Evolutionary conservation across 768 basidiomycete species (phyloP), one percentile per base, ranked within the genome.

Genomic region (Naganishia randhawae): DNA sequence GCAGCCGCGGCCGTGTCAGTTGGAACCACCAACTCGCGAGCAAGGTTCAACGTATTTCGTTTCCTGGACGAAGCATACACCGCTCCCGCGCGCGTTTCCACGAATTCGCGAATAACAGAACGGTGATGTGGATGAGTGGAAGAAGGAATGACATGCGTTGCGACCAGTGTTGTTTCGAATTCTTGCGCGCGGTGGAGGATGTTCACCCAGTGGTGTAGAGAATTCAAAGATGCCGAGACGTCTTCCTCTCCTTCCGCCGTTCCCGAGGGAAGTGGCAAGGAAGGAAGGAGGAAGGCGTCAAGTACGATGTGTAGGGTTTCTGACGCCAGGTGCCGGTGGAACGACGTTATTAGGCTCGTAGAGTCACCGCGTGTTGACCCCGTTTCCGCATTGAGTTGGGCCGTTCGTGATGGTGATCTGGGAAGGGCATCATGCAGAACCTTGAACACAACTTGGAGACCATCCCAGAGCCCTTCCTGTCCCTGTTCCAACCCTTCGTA

Each of bases 51-150:
- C 10, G 63, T 51, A 45, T 10, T 25, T 17, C 29, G 29, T 48
- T 55, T 70, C 22, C 45, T 31, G 50, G 16, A 19, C 17, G 39
- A 27, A 1, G 64, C 69, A 39, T 50, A 70, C 2, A 62, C 41
- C 14, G 14, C 16, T 14, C 65, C 69, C 31, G 69, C 69, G n/a
- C 57, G 57, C 7, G 22, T 6, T 25, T 61, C 57, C 22, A 29
- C 57, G 29, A 61, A 61, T 4, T 61, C 57, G 2, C 57, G 37
- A 19, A 61, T 41, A 13, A 61, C 22, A 3, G 35, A 25, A 22
- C 11, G n/a, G n/a, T 35, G 19, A 8, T 25, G 13, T 31, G 51
- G 35, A 16, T 7, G 14, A 19, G 41, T 42, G 3, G 41, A 7
- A 19, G 41, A 22, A 48, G 3, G 45, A 2, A 22, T 3, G 16